phyloP scores from a whole-genome alignment of 352 stramenopile species.

The Globisporangium nodosum region DNA sequence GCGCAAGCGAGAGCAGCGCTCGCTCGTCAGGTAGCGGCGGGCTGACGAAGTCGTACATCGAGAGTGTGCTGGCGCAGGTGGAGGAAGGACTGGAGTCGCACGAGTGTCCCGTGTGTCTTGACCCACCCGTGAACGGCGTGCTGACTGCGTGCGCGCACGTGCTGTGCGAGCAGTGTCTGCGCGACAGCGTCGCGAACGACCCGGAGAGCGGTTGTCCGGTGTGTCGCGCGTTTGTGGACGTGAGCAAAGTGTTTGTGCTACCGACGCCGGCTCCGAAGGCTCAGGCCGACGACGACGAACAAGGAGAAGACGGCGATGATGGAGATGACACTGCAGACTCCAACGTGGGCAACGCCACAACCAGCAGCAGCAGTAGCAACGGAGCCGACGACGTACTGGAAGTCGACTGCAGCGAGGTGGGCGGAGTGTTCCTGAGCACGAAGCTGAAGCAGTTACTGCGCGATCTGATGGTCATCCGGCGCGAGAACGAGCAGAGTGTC shows the following conservation, averaged over 20 bases:
- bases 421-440: slow-evolving; percentile 46
- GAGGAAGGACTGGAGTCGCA: slow-evolving; percentile 70
- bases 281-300: slow-evolving; percentile 4
- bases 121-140: slow-evolving; percentile 58
- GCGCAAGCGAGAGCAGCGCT: background rate
- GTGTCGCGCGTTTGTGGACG: slow-evolving; percentile 59
- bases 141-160: slow-evolving; percentile 84
- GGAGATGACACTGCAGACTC: background rate
- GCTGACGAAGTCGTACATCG: slow-evolving; percentile 53
- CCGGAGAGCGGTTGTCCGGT: slow-evolving; percentile 68
- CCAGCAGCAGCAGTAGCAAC: background rate
- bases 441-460: slow-evolving; percentile 65
- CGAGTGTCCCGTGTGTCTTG: slow-evolving; percentile 85
- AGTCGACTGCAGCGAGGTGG: slow-evolving; percentile 7
- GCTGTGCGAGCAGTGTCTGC: slow-evolving; percentile 75
- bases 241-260: slow-evolving; percentile 53
- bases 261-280: slow-evolving; percentile 17
- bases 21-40: slow-evolving; percentile 6
- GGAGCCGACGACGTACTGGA: background rate
- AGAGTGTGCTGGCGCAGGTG: slow-evolving; percentile 72
- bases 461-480: slow-evolving; percentile 58
- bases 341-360: background rate
- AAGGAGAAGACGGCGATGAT: background rate
- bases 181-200: slow-evolving; percentile 49
- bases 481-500: slow-evolving; percentile 31